phyloP scores from a whole-genome alignment of 306 rosid species.

The Hippophae gyantsensis region DNA sequence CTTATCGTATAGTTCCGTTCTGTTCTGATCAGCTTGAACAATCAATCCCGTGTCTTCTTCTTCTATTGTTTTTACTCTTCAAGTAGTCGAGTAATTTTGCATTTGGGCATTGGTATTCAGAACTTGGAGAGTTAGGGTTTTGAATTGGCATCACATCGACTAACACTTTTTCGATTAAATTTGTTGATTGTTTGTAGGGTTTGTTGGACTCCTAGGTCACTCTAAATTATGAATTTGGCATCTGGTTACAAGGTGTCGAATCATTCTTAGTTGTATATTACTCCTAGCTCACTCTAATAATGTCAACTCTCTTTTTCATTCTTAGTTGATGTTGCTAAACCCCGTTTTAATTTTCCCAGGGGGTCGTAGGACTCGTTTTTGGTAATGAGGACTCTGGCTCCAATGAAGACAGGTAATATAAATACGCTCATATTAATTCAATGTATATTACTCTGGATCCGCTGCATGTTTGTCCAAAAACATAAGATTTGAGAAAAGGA shows the following conservation, averaged over 20 bases:
- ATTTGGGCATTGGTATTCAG: too few species aligned
- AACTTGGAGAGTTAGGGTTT: constrained; percentile 1
- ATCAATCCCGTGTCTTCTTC: too few species aligned
- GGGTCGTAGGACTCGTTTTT: constrained; percentile 82
- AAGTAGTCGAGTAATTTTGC: too few species aligned
- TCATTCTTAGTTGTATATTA: background rate
- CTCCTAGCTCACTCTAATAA: too few species aligned
- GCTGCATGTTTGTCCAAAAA: too few species aligned
- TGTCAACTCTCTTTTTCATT: constrained; percentile 2
- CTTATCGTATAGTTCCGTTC: too few species aligned
- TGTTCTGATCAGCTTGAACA: too few species aligned
- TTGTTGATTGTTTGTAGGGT: constrained; percentile 17
- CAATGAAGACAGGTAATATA: constrained; percentile 62
- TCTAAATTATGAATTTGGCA: constrained; percentile 73
- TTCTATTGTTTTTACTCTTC: too few species aligned
- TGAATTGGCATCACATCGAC: background rate
- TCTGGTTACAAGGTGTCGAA: constrained; percentile 80
- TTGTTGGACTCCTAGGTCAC: constrained; percentile 14
- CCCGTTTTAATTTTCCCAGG: constrained; percentile 30
- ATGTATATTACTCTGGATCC: too few species aligned
- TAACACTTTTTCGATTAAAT: background rate
- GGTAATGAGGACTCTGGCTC: constrained; percentile 75
- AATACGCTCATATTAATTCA: background rate
- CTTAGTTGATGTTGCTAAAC: background rate
- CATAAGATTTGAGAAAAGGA: too few species aligned